These are phyloP conservation scores for Diutina ranongensis DNA, from an alignment of 1,139 yeast genomes.

Conservation along the genomic window DNA sequence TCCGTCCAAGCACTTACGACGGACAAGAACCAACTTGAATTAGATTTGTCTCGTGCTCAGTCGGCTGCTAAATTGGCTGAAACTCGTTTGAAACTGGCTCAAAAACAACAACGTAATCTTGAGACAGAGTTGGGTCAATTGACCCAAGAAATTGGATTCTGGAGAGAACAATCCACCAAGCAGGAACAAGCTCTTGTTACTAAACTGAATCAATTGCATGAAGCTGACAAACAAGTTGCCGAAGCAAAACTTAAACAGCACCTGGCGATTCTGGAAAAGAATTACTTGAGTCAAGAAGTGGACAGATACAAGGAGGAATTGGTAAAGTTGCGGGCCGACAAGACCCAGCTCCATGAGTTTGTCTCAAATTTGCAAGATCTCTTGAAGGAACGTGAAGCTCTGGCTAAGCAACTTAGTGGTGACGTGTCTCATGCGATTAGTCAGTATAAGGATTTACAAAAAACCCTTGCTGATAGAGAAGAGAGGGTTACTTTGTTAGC, in stretches of 20 bases:
- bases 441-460: constrained; percentile 39
- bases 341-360: constrained; percentile 44
- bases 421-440: constrained; percentile 41
- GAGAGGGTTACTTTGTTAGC: constrained; percentile 35
- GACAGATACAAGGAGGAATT: constrained; percentile 49
- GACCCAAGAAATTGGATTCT: constrained; percentile 23
- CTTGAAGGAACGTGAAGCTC: constrained; percentile 50
- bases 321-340: constrained; percentile 44
- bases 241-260: not conserved
- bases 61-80: constrained; percentile 26
- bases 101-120: constrained; percentile 17
- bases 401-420: constrained; percentile 38
- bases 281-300: constrained; percentile 18
- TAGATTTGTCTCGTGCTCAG: constrained; percentile 20
- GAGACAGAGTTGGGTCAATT: constrained; percentile 16
- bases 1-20: constrained; percentile 18
- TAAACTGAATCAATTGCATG: constrained; percentile 41
- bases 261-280: not conserved
- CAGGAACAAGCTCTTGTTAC: constrained; percentile 44
- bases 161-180: constrained; percentile 44
- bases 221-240: not conserved
- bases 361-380: constrained; percentile 52
- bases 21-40: constrained; percentile 21
- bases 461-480: constrained; percentile 39
- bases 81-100: constrained; percentile 20